Conservation (phyloP, 2,329 filamentous ascomycete genomes). For the Daldinia sp. region DNA sequence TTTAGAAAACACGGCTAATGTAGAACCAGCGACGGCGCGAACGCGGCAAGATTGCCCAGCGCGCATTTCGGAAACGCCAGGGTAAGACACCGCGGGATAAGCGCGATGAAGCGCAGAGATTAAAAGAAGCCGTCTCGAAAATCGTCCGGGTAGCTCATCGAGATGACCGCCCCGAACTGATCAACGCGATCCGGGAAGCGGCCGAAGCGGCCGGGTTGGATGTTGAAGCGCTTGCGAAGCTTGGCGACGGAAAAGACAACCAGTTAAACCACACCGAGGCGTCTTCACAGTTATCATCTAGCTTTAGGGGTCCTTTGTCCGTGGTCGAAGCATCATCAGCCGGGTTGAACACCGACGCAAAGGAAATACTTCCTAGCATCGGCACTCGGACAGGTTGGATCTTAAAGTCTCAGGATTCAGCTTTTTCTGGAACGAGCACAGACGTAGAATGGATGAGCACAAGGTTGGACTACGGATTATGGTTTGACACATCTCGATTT, state of each 20-base stretch:
- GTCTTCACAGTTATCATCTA: not conserved
- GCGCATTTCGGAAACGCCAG: constrained; percentile 46
- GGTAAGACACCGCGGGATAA: constrained; percentile 31
- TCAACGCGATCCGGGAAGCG: constrained; percentile 33
- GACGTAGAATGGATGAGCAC: constrained; percentile 2
- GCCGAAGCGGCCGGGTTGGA: constrained; percentile 34
- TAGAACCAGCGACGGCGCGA: constrained; percentile 43
- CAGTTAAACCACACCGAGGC: not conserved
- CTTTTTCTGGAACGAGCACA: not conserved
- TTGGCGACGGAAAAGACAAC: not conserved
- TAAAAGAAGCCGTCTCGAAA: constrained; percentile 38
- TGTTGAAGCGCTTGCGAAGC: not conserved
- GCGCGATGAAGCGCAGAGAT: constrained; percentile 35
- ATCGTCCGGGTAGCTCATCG: constrained; percentile 28
- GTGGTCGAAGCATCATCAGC: not conserved
- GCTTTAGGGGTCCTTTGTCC: not conserved
- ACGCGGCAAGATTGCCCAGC: constrained; percentile 44
- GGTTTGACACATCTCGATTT: constrained; percentile 37
- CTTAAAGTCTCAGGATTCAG: not conserved
- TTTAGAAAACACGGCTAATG: not conserved
- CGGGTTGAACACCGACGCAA: not conserved
- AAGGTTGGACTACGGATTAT: constrained; percentile 36
- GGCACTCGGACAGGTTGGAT: not conserved
- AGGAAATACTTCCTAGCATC: not conserved
- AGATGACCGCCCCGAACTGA: constrained; percentile 31